Percentiles rank a stretch among this genome's conserved stretches.
phyloP scores from a whole-genome alignment of 1,284 basidiomycete genomes.

The Tetrapyrgos nigripes region DNA sequence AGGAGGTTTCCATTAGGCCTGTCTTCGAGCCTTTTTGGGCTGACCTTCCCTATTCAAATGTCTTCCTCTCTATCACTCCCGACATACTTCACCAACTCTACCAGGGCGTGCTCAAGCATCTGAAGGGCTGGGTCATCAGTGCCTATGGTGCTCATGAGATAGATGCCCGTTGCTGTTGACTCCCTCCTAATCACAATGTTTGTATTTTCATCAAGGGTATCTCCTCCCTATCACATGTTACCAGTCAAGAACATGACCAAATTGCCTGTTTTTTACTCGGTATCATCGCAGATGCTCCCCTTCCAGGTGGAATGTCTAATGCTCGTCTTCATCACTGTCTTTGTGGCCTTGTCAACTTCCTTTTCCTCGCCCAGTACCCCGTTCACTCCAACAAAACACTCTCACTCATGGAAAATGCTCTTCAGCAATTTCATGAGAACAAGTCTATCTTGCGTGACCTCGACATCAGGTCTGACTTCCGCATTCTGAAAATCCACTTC shows the following conservation, averaged over 20 bases:
- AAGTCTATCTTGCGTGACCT: slow-evolving; percentile 29
- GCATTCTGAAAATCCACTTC: slow-evolving; percentile 35
- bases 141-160: slow-evolving; percentile 25
- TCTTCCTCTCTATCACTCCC: slow-evolving; percentile 1
- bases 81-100: slow-evolving; percentile 7
- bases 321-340: slow-evolving; percentile 14
- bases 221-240: slow-evolving; percentile 29
- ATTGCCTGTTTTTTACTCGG: slow-evolving; percentile 39
- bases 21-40: slow-evolving; percentile 4
- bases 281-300: slow-evolving; percentile 21
- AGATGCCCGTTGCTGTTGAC: slow-evolving; percentile 32
- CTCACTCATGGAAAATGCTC: slow-evolving; percentile 20
- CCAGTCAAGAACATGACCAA: slow-evolving; percentile 35
- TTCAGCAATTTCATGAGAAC: slow-evolving; percentile 34
- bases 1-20: neutral
- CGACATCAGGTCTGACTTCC: slow-evolving; percentile 31
- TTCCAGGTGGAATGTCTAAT: slow-evolving; percentile 12
- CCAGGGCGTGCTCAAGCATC: slow-evolving; percentile 25
- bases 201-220: slow-evolving; percentile 44
- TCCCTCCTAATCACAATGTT: slow-evolving; percentile 39
- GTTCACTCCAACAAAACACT: slow-evolving; percentile 31
- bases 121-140: slow-evolving; percentile 5
- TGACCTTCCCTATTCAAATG: slow-evolving; percentile 2
- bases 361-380: slow-evolving; percentile 33
- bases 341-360: slow-evolving; percentile 30